Percentiles rank a stretch among this genome's conserved stretches.
phyloP scores from a whole-genome alignment of 495 filamentous ascomycete genomes.

The Thermothielavioides terrestris region DNA sequence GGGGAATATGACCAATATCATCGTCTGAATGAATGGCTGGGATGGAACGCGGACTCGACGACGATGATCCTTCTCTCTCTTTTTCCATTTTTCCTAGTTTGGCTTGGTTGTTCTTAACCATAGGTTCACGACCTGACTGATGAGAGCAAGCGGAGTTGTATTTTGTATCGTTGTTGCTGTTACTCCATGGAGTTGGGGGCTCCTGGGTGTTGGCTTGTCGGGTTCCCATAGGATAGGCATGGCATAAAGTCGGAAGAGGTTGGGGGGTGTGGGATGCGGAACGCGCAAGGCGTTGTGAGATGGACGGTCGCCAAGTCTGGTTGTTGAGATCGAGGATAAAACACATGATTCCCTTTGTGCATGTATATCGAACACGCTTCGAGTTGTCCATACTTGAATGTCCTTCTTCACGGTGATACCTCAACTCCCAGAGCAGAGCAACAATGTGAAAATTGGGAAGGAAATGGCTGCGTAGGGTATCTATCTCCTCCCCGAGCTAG shows the following conservation, averaged over 20 bases:
- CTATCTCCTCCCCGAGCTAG: neutral
- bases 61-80: neutral
- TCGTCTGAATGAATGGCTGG: neutral
- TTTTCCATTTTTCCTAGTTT: neutral
- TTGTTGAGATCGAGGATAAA: no score
- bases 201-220: no score
- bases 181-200: slow-evolving; percentile 6
- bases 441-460: no score
- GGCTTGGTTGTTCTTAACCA: neutral
- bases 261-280: neutral
- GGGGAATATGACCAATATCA: slow-evolving; percentile 19
- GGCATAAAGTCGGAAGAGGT: neutral
- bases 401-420: no score
- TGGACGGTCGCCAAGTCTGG: neutral
- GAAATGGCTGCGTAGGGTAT: no score
- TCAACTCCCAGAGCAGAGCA: no score
- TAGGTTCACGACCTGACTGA: neutral
- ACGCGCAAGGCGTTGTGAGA: neutral
- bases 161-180: slow-evolving; percentile 3
- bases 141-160: neutral
- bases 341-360: no score
- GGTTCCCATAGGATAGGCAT: no score
- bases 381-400: no score
- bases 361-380: no score
- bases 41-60: neutral